These are phyloP conservation scores for Omphalotus guepiniiformis DNA, from an alignment of 768 basidiomycete genomes.

Conservation along the genomic window DNA sequence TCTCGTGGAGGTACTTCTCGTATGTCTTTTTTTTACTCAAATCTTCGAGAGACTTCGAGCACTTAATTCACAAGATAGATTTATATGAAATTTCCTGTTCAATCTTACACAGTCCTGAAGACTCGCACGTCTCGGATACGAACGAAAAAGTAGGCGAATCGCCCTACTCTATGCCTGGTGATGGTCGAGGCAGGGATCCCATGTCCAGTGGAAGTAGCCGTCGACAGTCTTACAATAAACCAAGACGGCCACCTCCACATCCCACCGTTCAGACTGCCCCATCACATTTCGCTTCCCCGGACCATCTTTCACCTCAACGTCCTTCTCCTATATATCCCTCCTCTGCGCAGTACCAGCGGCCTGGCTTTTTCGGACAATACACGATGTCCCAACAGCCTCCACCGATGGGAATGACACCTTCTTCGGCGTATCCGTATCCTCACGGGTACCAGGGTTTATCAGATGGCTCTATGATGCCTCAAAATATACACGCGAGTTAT, in stretches of 20 bases:
- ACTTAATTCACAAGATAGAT: neutral
- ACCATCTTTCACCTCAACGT: conserved; percentile 10
- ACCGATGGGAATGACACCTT: conserved; percentile 32
- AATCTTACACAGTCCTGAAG: conserved; percentile 4
- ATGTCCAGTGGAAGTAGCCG: conserved; percentile 1
- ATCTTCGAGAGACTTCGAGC: neutral
- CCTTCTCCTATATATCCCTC: conserved; percentile 24
- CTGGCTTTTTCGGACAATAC: conserved; percentile 42
- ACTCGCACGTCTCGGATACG: neutral
- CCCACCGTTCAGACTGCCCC: neutral
- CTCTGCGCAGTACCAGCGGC: conserved; percentile 28
- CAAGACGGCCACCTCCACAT: neutral
- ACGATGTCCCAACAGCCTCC: conserved; percentile 39
- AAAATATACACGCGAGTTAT: conserved; percentile 38
- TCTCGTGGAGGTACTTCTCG: conserved; percentile 8
- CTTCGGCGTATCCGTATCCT: conserved; percentile 29
- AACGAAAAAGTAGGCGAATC: neutral
- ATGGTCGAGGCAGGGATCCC: conserved; percentile 6
- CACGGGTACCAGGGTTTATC: conserved; percentile 30
- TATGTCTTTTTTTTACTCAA: neutral
- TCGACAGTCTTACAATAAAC: neutral
- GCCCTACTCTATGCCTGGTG: conserved; percentile 1
- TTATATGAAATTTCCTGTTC: conserved; percentile 3
- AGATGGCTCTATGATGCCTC: conserved; percentile 35
- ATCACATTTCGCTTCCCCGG: neutral